Evolutionary conservation across 2,329 filamentous ascomycete species (phyloP), one percentile per base, ranked within the genome.

Genomic region (Aspergillus aculeatus): DNA sequence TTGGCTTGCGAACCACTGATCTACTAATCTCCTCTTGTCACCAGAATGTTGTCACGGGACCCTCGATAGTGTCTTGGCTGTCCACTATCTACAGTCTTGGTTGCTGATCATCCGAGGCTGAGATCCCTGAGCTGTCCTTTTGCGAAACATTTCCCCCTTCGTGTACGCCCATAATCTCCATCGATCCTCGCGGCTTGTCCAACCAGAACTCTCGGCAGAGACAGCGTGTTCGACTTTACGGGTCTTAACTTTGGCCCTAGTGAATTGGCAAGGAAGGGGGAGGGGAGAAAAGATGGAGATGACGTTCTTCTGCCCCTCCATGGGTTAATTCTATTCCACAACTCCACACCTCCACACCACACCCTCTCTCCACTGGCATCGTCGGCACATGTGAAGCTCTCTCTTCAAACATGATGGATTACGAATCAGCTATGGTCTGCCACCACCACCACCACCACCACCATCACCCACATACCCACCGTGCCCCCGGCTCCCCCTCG

Each of bases 71-170:
- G 53, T 3, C 53, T 65, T 64, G 62, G 65, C 61, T 19, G 32
- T 60, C 53, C 26, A 29, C 26, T 9, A 29, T 29, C 3, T 29
- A 29, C 56, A 62, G 62, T 68, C 67, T 67, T 72, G 59, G 65
- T 61, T 59, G 69, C 64, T 64, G 69, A 72, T 71, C 69, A 66
- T 69, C 70, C 69, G 69, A 70, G 65, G 69, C 63, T 69, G 62
- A 62, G 58, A 57, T 62, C 67, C 68, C 69, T 67, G 56, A 69
- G 59, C 65, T 62, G 57, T 67, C 67, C 68, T 58, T 54, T 60
- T 52, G 63, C 64, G 57, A 35, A 35, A 16, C 32, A 35, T 35
- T 35, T 29, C 26, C 32, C 32, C 32, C 32, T 35, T 35, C 32
- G 32, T 16, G 12, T 29, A 29, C 26, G 26, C 26, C 26, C 7